These are phyloP conservation scores for Serpula lacrymans DNA, from an alignment of 768 basidiomycete genomes.

Conservation along the genomic window DNA sequence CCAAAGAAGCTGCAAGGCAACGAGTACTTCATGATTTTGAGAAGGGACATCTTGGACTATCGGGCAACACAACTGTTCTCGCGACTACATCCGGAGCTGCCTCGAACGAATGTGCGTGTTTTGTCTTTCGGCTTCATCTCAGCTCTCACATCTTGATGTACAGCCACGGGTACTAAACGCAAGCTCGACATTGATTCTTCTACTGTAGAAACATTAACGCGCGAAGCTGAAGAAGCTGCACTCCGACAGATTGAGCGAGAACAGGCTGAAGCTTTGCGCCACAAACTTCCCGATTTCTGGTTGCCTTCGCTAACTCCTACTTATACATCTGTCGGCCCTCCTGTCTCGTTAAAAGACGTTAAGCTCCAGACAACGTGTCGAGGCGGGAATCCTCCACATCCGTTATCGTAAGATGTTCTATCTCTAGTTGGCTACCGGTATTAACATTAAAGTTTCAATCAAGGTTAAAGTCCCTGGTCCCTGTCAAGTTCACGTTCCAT, in stretches of 20 bases:
- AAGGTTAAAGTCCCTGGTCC: conserved; percentile 82
- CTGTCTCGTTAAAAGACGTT: conserved; percentile 69
- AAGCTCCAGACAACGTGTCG: conserved; percentile 89
- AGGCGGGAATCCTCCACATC: conserved; percentile 75
- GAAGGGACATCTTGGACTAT: conserved; percentile 74
- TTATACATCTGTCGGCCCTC: conserved; percentile 58
- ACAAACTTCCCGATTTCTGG: conserved; percentile 97
- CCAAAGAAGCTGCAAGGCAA: conserved; percentile 73
- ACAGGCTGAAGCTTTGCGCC: conserved; percentile 78
- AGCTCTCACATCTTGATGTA: not conserved
- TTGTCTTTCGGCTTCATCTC: not conserved
- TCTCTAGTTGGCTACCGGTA: not conserved
- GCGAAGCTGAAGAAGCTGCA: conserved; percentile 87
- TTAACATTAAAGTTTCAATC: conserved; percentile 7
- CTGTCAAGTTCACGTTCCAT: conserved; percentile 74
- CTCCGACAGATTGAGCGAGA: conserved; percentile 79
- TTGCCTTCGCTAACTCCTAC: conserved; percentile 89
- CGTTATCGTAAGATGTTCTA: conserved; percentile 62
- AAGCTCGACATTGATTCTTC: conserved; percentile 82
- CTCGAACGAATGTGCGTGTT: conserved; percentile 34
- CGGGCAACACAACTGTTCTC: conserved; percentile 32
- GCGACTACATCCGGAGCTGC: conserved; percentile 38
- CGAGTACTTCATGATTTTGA: conserved; percentile 91
- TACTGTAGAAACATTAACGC: conserved; percentile 65
- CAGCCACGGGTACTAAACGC: conserved; percentile 68